These are phyloP conservation scores for Papiliotrema nemorosa DNA, from an alignment of 1,284 basidiomycete genomes.

Conservation along the genomic window DNA sequence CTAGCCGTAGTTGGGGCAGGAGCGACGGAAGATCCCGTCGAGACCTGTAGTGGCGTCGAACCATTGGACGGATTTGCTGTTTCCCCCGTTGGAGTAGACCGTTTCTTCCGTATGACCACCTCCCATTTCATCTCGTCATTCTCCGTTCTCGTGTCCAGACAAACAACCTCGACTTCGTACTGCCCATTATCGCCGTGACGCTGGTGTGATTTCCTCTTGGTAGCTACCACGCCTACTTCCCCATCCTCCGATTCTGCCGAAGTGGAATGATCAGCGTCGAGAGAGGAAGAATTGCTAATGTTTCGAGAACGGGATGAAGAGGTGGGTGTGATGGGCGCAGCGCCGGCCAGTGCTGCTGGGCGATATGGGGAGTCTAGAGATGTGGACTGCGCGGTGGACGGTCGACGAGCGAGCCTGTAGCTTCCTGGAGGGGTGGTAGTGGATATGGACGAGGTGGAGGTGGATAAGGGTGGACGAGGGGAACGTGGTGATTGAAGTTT, in stretches of 20 bases:
- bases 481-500: neutral
- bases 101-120: conserved; percentile 26
- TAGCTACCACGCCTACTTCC: neutral
- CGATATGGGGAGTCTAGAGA: too few relatives aligned
- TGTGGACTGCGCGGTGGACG: too few relatives aligned
- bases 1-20: conserved; percentile 18
- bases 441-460: neutral
- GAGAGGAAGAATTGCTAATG: conserved; percentile 1
- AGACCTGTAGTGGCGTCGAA: conserved; percentile 12
- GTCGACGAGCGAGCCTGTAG: neutral
- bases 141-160: conserved; percentile 12
- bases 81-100: too few relatives aligned
- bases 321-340: neutral
- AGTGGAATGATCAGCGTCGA: neutral
- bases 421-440: neutral
- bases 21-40: conserved; percentile 6
- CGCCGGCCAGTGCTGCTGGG: neutral
- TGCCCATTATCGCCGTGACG: conserved; percentile 3
- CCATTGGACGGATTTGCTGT: neutral
- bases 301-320: neutral
- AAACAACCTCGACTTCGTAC: conserved; percentile 32
- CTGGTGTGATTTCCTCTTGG: neutral
- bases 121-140: conserved; percentile 36
- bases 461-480: neutral
- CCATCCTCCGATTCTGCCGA: conserved; percentile 6